Percentiles rank a stretch among this genome's conserved stretches.
Conservation (phyloP, 106 monocot species). For the Apostasia shenzhenica region DNA sequence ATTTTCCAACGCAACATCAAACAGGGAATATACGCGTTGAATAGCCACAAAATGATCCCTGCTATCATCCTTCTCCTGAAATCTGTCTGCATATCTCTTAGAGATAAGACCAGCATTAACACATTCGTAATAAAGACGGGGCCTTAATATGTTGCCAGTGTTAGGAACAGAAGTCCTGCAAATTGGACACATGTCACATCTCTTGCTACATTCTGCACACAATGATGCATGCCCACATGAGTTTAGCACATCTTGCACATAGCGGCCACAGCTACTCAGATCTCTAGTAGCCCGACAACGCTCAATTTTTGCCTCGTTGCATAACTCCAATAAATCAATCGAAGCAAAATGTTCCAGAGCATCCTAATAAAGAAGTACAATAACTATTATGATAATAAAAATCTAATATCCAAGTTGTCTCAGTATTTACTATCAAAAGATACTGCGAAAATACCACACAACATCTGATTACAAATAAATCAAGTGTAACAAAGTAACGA, state of each 20-base stretch:
- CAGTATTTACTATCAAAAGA: too few species aligned
- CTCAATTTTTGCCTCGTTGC: conserved; percentile 85
- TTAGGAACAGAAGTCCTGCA: conserved; percentile 55
- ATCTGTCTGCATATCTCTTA: conserved; percentile 47
- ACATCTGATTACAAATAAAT: too few species aligned
- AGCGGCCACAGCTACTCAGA: conserved; percentile 82
- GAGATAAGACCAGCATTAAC: conserved; percentile 72
- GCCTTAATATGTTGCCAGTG: conserved; percentile 36
- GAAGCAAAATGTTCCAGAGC: conserved; percentile 79
- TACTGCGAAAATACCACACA: too few species aligned
- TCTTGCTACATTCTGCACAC: conserved; percentile 83
- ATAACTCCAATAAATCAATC: conserved; percentile 62
- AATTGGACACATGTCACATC: conserved; percentile 82
- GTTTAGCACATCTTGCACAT: conserved; percentile 65
- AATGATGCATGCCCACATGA: conserved; percentile 92
- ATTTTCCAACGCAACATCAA: conserved; percentile 90
- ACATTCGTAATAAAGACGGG: conserved; percentile 86
- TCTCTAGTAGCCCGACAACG: conserved; percentile 81
- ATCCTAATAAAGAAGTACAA: background rate
- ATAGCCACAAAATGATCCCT: conserved; percentile 38
- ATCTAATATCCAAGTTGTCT: too few species aligned
- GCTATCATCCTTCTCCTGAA: conserved; percentile 54
- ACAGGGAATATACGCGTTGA: conserved; percentile 71
- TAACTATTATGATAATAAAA: background rate
- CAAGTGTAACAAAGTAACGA: too few species aligned